phyloP scores from a whole-genome alignment of 768 basidiomycete species.

The Pleurotus eryngii region DNA sequence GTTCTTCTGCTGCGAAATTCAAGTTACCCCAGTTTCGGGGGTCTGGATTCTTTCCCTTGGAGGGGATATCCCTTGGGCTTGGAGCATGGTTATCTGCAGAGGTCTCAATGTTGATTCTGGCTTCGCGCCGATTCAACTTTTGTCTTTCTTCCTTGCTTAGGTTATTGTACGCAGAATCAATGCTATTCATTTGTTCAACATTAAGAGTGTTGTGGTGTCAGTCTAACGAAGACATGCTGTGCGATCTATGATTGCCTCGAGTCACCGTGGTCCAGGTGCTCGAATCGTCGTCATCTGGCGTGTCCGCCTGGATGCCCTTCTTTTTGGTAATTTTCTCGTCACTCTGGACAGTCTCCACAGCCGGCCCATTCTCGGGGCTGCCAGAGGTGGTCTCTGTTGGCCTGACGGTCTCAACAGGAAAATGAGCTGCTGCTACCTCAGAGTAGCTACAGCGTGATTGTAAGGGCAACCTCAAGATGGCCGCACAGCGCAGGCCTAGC shows the following conservation, averaged over 20 bases:
- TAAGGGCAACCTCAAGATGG: too few species aligned
- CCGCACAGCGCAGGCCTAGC: too few species aligned
- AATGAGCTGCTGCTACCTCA: background rate
- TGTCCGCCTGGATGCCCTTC: background rate
- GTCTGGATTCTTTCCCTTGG: slow-evolving; percentile 20
- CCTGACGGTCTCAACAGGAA: background rate
- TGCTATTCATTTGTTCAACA: background rate
- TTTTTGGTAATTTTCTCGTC: background rate
- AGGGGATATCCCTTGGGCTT: slow-evolving; percentile 31
- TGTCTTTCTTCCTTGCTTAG: background rate
- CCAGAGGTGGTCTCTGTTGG: background rate
- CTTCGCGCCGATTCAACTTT: background rate
- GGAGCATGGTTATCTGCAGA: background rate
- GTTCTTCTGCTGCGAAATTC: slow-evolving; percentile 11
- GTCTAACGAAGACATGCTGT: background rate
- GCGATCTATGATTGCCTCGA: background rate
- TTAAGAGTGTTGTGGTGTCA: background rate
- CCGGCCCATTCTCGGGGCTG: too few species aligned
- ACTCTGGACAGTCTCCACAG: background rate
- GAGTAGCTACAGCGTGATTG: background rate
- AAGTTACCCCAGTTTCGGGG: slow-evolving; percentile 21
- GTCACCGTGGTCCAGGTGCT: background rate
- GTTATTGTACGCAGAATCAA: background rate
- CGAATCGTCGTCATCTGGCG: background rate
- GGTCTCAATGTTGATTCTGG: background rate